Base-by-base conservation (phyloP, 768 basidiomycete genomes). In the Russula vinacea region DNA sequence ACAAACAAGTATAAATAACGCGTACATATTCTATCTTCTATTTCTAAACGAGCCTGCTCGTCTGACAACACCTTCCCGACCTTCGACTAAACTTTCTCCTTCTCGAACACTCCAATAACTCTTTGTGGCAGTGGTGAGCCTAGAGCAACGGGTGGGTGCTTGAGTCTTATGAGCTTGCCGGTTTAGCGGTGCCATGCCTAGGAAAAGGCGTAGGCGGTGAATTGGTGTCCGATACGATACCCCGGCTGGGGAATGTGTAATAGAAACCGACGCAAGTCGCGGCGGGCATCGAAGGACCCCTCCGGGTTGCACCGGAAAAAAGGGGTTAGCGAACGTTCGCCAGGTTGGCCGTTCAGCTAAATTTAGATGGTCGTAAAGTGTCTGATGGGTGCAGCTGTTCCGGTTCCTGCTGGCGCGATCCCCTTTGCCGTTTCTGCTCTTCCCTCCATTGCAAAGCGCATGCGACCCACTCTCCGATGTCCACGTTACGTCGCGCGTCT, bases 381-480 rank as follows among this genome's bases (percentile, higher is more conserved):
- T 65, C 64, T n/a, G 54, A 40, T 24, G 64, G 55, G 26, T 65
- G 64, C 17, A 44, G n/a, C 6, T 56, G 54, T 45, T 60, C 64
- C n/a, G 4, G 57, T 40, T 65, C 64, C 40, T 60, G 54, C 50
- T 39, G 59, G n/a, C 50, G 55, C 44, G 16, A 37, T n/a, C 59
- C 59, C 11, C 42, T 60, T 51, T 51, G 55, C 37, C 52, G 49
- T 19, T 67, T 66, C 37, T 56, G 33, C n/a, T 60, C 53, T 6
- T 75, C 70, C 57, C 74, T 71, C 49, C 69, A 66, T 11, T 69
- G 71, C 8, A 77, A 59, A 1, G 89, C 88, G 37, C 72, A 73
- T 24, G 77, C 78, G 13, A 94, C 90, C 94, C 94, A 98, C 13
- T 78, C 83, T 37, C 79, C 80, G 92, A 97, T 94, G 72, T 96